phyloP scores from a whole-genome alignment of 2,329 filamentous ascomycete genomes.

The Alternaria rosae region DNA sequence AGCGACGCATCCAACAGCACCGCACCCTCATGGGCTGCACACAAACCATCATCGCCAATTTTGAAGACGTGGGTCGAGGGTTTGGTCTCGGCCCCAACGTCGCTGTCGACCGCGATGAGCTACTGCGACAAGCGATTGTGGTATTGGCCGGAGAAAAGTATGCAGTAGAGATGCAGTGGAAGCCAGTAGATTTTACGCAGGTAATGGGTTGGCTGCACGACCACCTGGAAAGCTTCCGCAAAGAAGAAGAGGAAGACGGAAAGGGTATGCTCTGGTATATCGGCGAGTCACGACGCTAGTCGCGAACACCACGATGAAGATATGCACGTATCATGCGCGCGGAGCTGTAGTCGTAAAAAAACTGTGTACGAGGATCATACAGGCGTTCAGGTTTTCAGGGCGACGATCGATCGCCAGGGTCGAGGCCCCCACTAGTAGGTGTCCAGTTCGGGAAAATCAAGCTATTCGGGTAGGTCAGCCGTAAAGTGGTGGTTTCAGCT shows the following conservation, averaged over 20 bases:
- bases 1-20: conserved; percentile 44
- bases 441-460: conserved; percentile 10
- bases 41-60: conserved; percentile 42
- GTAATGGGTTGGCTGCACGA: conserved; percentile 40
- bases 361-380: conserved; percentile 20
- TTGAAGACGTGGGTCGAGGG: conserved; percentile 39
- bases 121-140: conserved; percentile 44
- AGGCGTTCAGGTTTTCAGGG: conserved; percentile 6
- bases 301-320: neutral
- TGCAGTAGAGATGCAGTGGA: conserved; percentile 44
- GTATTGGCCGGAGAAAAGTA: conserved; percentile 43
- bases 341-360: conserved; percentile 10
- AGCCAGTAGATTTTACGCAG: conserved; percentile 38
- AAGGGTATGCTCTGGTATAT: conserved; percentile 38
- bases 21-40: conserved; percentile 43
- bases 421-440: conserved; percentile 5
- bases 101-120: conserved; percentile 37
- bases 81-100: conserved; percentile 27
- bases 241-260: conserved; percentile 39
- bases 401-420: conserved; percentile 13
- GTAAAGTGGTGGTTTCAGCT: conserved; percentile 21
- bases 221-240: conserved; percentile 36
- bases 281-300: conserved; percentile 19
- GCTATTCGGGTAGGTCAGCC: conserved; percentile 23
- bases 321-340: conserved; percentile 2